Conservation (phyloP, 148 eudicot species). For the Nepenthes mirabilis region DNA sequence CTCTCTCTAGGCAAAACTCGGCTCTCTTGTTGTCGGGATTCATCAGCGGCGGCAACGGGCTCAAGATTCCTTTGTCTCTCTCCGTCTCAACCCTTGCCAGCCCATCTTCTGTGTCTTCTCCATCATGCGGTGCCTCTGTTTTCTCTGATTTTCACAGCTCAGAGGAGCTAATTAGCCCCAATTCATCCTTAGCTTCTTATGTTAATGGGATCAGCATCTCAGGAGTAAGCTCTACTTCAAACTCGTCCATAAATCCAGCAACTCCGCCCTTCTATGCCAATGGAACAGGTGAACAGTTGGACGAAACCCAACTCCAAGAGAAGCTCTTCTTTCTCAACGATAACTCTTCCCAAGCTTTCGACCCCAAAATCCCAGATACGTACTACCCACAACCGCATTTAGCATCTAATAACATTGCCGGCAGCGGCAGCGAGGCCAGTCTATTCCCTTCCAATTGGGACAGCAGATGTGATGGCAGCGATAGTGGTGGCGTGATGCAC, state of each 20-base stretch:
- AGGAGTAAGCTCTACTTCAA: neutral
- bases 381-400: constrained; percentile 21
- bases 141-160: constrained; percentile 24
- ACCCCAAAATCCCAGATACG: constrained; percentile 22
- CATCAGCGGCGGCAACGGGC: constrained; percentile 18
- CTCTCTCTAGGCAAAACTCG: constrained; percentile 32
- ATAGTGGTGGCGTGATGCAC: constrained; percentile 18
- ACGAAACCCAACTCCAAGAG: constrained; percentile 65
- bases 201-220: constrained; percentile 3
- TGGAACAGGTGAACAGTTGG: constrained; percentile 30
- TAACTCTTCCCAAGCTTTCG: constrained; percentile 8
- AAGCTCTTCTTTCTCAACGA: constrained; percentile 59
- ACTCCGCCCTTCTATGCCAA: constrained; percentile 43
- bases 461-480: constrained; percentile 5
- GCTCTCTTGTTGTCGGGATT: constrained; percentile 11
- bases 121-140: constrained; percentile 25
- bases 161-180: constrained; percentile 30
- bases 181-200: neutral
- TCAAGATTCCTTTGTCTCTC: constrained; percentile 48
- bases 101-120: constrained; percentile 27
- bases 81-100: constrained; percentile 27
- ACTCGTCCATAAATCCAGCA: constrained; percentile 29
- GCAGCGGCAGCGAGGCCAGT: constrained; percentile 14
- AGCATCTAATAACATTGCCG: constrained; percentile 11
- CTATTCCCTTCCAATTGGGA: constrained; percentile 6